Evolutionary conservation across 208 protist genomes (phyloP).

Genomic region (Crithidia thermophila): DNA sequence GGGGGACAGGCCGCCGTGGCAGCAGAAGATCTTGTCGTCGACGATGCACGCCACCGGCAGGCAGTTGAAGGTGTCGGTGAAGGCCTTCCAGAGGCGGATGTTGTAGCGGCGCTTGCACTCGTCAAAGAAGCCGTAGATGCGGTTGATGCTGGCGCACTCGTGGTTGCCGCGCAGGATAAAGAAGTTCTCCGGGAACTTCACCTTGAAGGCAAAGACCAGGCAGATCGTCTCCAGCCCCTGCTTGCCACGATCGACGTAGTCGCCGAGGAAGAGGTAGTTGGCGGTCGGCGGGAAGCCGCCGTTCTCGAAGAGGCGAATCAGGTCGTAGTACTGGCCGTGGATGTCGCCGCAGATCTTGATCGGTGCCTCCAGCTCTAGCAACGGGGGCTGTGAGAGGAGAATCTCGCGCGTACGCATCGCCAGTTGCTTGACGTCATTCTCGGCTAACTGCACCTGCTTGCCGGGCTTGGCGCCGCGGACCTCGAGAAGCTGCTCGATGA

Average conservation of each 20-base stretch:
- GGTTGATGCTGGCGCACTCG: constrained; percentile 99
- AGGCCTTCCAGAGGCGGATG: constrained; percentile 99
- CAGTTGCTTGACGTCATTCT: constrained; percentile 90
- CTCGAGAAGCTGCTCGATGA: constrained; percentile 94
- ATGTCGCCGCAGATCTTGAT: constrained; percentile 98
- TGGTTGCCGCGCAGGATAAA: constrained; percentile 99
- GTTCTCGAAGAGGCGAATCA: constrained; percentile 99
- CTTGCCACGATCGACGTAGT: constrained; percentile 99
- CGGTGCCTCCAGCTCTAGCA: constrained; percentile 92
- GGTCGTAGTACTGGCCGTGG: constrained; percentile 99
- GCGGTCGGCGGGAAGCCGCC: constrained; percentile 98
- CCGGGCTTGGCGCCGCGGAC: constrained; percentile 88
- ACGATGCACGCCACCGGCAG: constrained; percentile 99
- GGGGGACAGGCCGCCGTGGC: constrained; percentile 98
- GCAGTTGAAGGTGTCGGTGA: constrained; percentile 99
- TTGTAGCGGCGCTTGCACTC: constrained; percentile 99
- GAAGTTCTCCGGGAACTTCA: constrained; percentile 99
- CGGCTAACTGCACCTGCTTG: constrained; percentile 87
- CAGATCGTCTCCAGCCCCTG: constrained; percentile 99
- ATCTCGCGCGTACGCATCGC: constrained; percentile 84
- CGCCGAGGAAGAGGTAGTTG: constrained; percentile 99
- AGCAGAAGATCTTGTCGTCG: constrained; percentile 99
- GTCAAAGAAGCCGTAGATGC: constrained; percentile 99
- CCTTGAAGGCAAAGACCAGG: constrained; percentile 98
- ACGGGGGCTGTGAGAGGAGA: constrained; percentile 82